Percentiles rank a stretch among this genome's conserved stretches.
Conservation (phyloP, 495 filamentous ascomycete species). For the Cetradonia linearis region DNA sequence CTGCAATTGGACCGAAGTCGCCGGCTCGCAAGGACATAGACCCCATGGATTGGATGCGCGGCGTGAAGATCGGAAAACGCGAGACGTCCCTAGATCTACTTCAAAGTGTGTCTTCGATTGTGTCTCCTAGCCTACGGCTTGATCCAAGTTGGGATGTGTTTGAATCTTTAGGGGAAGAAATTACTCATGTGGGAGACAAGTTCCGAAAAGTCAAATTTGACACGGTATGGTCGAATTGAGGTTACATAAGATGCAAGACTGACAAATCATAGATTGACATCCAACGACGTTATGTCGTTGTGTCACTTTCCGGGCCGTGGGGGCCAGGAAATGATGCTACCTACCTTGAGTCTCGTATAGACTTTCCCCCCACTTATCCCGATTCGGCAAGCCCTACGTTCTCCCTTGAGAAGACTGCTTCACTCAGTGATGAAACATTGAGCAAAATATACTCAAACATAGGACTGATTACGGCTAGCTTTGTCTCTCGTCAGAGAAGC, state of each 20-base stretch:
- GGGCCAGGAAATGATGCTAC: constrained; percentile 56
- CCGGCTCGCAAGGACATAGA: constrained; percentile 51
- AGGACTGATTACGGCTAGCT: constrained; percentile 56
- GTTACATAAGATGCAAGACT: not conserved
- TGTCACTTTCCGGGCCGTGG: constrained; percentile 85
- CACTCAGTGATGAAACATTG: constrained; percentile 60
- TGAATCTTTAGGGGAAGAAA: constrained; percentile 78
- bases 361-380: constrained; percentile 73
- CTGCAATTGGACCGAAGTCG: constrained; percentile 50
- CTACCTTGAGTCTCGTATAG: constrained; percentile 68
- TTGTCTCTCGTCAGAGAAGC: constrained; percentile 57
- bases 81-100: constrained; percentile 31
- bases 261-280: constrained; percentile 40
- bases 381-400: constrained; percentile 54
- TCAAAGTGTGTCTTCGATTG: constrained; percentile 21
- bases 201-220: constrained; percentile 81
- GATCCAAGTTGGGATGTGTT: constrained; percentile 57
- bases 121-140: constrained; percentile 18
- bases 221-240: constrained; percentile 39
- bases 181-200: constrained; percentile 69
- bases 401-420: constrained; percentile 64
- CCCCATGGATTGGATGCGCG: constrained; percentile 86
- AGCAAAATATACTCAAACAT: constrained; percentile 56
- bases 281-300: constrained; percentile 55
- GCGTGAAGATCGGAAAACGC: constrained; percentile 69